Evolutionary conservation across 2,329 filamentous ascomycete genomes (phyloP), one percentile per base, ranked within the genome.

Genomic region (Fusarium torreyae): DNA sequence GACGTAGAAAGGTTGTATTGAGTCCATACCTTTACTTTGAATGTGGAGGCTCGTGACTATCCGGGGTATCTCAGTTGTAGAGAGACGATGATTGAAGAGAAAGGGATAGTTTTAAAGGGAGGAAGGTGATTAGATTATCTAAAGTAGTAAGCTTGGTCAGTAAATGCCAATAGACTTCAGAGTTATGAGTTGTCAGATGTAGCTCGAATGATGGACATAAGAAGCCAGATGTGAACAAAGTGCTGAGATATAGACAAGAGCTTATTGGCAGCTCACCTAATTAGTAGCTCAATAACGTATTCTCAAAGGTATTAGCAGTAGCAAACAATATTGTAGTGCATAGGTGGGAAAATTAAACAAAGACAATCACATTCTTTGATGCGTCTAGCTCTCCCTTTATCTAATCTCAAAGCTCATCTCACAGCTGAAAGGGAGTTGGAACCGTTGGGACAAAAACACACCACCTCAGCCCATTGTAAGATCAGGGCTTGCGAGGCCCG

Each of bases 401-500:
- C 28, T 39, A 46, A 38, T 36, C n/a, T 38, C 15, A 42, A 22
- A n/a, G 33, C 24, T 24, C 39, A 52, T 60, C 34, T 66, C 34
- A 38, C n/a, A n/a, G 17, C 13, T 22, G 34, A 43, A 18, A 36
- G 40, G 18, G 11, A 33, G n/a, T 13, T 18, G 20, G 26, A 50
- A 46, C 6, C 20, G 56, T 63, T 69, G 66, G 61, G 56, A 48
- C 22, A 48, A 46, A 58, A 69, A 43, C 68, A 55, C 38, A 71
- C 68, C 64, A 71, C 65, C 60, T 71, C 64, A 55, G 64, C 60
- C 57, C 64, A 69, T 57, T 20, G 34, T 36, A 54, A 57, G 40
- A 39, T 38, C 52, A 67, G 44, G 39, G 51, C 51, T 54, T 62
- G 22, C 52, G 28, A 48, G 26, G 52, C 53, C 53, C 44, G 20